A percentile compares a stretch with the other conserved stretches of the same genome.
These are phyloP conservation scores for Buddleja alternifolia DNA, from an alignment of 257 asterid genomes.

Conservation along the genomic window DNA sequence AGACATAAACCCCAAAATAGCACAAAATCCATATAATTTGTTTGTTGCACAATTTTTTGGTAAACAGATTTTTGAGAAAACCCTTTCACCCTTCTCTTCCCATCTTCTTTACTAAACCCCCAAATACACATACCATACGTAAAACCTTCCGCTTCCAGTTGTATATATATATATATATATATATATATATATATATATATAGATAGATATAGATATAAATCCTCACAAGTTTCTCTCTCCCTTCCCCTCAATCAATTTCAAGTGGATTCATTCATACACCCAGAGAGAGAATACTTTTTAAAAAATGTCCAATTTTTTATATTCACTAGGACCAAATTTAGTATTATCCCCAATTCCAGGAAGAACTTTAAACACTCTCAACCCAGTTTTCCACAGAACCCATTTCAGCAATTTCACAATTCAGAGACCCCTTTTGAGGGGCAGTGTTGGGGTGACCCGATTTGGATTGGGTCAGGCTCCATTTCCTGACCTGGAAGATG, in stretches of 20 bases:
- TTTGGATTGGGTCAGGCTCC: constrained; percentile 83
- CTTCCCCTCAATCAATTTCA: not conserved
- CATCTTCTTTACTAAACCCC: constrained; percentile 15
- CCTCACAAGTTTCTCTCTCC: not conserved
- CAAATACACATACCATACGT: not conserved
- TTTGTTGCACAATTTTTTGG: too few relatives aligned
- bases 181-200: not conserved
- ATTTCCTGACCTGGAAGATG: constrained; percentile 62
- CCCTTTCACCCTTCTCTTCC: too few relatives aligned
- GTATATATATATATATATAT: not conserved
- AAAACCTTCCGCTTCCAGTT: constrained; percentile 16
- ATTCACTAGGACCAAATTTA: constrained; percentile 54
- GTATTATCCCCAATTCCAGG: constrained; percentile 54
- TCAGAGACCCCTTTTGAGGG: constrained; percentile 54
- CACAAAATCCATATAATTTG: too few relatives aligned
- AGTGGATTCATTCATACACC: constrained; percentile 14
- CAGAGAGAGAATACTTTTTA: not conserved
- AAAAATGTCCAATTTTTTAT: constrained; percentile 56
- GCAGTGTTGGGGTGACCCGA: constrained; percentile 61
- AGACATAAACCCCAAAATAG: too few relatives aligned
- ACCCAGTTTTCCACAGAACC: constrained; percentile 46
- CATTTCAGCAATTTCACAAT: constrained; percentile 42
- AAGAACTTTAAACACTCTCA: constrained; percentile 44
- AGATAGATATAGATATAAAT: not conserved
- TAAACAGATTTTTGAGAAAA: too few relatives aligned